phyloP scores from a whole-genome alignment of 2,329 filamentous ascomycete species.

The Paraconiothyrium brasiliense region DNA sequence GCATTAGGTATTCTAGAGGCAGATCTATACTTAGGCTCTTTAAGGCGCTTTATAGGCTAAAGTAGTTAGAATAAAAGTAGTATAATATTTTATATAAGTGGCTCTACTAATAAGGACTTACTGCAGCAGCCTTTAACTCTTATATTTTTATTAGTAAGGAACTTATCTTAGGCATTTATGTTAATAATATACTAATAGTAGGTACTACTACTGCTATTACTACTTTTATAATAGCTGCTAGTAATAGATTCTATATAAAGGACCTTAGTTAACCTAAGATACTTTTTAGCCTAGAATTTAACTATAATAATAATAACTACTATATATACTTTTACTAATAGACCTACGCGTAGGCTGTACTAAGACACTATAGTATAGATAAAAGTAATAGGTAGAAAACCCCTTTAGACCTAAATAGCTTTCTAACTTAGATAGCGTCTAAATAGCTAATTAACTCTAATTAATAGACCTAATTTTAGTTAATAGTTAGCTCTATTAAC shows the following conservation, averaged over 20 bases:
- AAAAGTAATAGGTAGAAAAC: conserved; percentile 13
- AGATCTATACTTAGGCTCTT: too few relatives aligned
- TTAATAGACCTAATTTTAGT: neutral
- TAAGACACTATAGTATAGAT: conserved; percentile 13
- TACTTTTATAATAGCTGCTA: neutral
- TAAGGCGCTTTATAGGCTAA: too few relatives aligned
- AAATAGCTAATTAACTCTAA: neutral
- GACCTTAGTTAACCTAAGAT: conserved; percentile 16
- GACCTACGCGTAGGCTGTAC: conserved; percentile 7
- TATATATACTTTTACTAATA: conserved; percentile 2
- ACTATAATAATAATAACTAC: conserved; percentile 1
- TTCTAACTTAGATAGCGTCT: neutral
- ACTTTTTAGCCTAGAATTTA: conserved; percentile 18
- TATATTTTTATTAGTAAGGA: conserved; percentile 16
- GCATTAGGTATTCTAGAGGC: too few relatives aligned
- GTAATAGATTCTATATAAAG: conserved; percentile 17
- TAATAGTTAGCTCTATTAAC: conserved; percentile 21
- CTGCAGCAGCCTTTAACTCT: conserved; percentile 4
- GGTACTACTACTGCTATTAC: neutral
- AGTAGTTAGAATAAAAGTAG: too few relatives aligned
- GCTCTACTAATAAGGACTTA: too few relatives aligned
- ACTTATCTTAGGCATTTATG: conserved; percentile 24
- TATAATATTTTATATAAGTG: too few relatives aligned
- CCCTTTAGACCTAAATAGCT: conserved; percentile 15
- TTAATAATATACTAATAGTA: conserved; percentile 22